phyloP scores from a whole-genome alignment of 1,284 basidiomycete species.

The Erythrobasidium hasegawianum region DNA sequence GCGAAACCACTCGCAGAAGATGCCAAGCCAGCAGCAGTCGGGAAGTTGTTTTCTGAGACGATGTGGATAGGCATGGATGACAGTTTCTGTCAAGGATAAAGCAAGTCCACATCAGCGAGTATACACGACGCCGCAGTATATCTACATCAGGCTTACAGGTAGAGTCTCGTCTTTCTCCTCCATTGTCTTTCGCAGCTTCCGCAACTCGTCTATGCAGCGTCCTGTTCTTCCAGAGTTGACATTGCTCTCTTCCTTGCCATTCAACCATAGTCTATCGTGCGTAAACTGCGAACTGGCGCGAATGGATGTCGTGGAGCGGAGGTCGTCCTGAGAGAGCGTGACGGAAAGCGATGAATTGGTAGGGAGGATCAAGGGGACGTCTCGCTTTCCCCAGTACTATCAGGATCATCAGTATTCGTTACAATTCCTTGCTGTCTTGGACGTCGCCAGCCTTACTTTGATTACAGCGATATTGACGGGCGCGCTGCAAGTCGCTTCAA shows the following conservation, averaged over 20 bases:
- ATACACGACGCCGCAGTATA: not conserved
- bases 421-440: not conserved
- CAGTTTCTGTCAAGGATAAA: conserved; percentile 54
- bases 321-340: conserved; percentile 92
- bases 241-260: conserved; percentile 85
- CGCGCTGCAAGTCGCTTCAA: conserved; percentile 30
- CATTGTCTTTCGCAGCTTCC: conserved; percentile 65
- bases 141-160: conserved; percentile 41
- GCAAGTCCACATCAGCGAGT: not conserved
- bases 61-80: conserved; percentile 75
- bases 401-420: not conserved
- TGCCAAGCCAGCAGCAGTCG: conserved; percentile 94
- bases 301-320: conserved; percentile 89
- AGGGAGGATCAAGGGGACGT: conserved; percentile 89
- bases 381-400: conserved; percentile 85
- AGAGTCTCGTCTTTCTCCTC: conserved; percentile 53
- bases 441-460: not conserved
- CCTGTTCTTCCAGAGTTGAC: conserved; percentile 71
- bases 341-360: conserved; percentile 97
- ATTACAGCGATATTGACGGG: conserved; percentile 20
- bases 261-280: conserved; percentile 85
- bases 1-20: conserved; percentile 97
- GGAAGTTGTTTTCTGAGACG: conserved; percentile 96
- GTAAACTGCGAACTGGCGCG: conserved; percentile 73
- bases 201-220: conserved; percentile 86